Evolutionary conservation across 1,139 yeast genomes (phyloP).

Genomic region (Suhomyces bokatorum): DNA sequence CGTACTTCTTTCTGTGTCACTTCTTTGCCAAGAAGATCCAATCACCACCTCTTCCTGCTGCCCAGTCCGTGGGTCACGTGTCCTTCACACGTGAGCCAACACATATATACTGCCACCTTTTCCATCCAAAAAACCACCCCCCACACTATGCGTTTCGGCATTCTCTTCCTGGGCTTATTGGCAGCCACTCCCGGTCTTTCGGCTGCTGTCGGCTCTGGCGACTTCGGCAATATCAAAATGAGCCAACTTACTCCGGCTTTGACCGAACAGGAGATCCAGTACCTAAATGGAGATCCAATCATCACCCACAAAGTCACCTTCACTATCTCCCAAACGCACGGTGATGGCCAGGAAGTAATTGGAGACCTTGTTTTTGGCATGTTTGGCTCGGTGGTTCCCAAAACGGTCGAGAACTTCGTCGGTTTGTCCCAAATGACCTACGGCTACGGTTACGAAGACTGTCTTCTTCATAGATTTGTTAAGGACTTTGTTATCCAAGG

Average conservation of each 20-base stretch:
- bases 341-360: slow-evolving; percentile 3
- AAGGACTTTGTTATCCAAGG: slow-evolving; percentile 43
- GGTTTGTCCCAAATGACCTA: slow-evolving; percentile 33
- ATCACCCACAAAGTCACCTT: slow-evolving; percentile 19
- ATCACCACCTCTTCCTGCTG: too few relatives aligned
- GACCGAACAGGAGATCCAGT: slow-evolving; percentile 14
- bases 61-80: too few relatives aligned
- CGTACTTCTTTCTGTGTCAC: too few relatives aligned
- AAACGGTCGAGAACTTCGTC: slow-evolving; percentile 40
- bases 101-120: background rate
- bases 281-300: slow-evolving; percentile 15
- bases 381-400: slow-evolving; percentile 33
- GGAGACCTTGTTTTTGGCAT: slow-evolving; percentile 24
- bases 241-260: slow-evolving; percentile 9
- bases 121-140: background rate
- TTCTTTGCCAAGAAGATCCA: too few relatives aligned
- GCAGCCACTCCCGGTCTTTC: slow-evolving; percentile 1
- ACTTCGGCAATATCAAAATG: background rate
- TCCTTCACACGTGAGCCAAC: background rate
- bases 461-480: slow-evolving; percentile 40
- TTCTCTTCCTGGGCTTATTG: background rate
- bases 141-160: slow-evolving; percentile 1
- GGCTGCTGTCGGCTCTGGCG: background rate
- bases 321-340: slow-evolving; percentile 11
- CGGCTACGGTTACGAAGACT: slow-evolving; percentile 37